These are phyloP conservation scores for Magnolia sinica DNA, from an alignment of 164 flowering plant species.

Conservation along the genomic window DNA sequence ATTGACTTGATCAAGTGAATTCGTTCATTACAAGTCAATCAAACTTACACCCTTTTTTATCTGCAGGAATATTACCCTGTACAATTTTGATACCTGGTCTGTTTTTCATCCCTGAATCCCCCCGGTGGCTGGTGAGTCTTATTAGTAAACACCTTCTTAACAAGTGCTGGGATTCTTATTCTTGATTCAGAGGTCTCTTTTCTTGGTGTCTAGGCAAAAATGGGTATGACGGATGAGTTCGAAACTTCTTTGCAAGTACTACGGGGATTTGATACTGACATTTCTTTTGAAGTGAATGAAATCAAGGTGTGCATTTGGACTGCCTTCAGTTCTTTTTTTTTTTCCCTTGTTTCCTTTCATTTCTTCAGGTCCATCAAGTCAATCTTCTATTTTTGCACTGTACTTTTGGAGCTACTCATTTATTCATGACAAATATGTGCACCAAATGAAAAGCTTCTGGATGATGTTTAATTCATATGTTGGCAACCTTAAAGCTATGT, in stretches of 20 bases:
- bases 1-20: neutral
- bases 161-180: neutral
- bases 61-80: conserved; percentile 84
- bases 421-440: neutral
- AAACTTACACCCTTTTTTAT: neutral
- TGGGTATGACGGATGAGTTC: conserved; percentile 97
- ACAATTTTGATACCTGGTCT: conserved; percentile 82
- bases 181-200: conserved; percentile 5
- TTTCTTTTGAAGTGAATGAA: conserved; percentile 84
- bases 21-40: neutral
- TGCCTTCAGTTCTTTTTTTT: neutral
- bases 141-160: conserved; percentile 2
- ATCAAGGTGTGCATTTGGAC: conserved; percentile 60
- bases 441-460: neutral
- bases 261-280: conserved; percentile 89
- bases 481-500: neutral
- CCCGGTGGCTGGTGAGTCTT: conserved; percentile 86
- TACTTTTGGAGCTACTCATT: neutral
- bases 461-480: neutral
- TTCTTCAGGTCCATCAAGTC: neutral
- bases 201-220: conserved; percentile 66
- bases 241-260: conserved; percentile 97
- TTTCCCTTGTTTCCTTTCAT: neutral
- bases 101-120: conserved; percentile 96
- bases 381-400: neutral